Evolutionary conservation across 2,329 filamentous ascomycete genomes (phyloP).

Genomic region (Decorospora gaudefroyi): DNA sequence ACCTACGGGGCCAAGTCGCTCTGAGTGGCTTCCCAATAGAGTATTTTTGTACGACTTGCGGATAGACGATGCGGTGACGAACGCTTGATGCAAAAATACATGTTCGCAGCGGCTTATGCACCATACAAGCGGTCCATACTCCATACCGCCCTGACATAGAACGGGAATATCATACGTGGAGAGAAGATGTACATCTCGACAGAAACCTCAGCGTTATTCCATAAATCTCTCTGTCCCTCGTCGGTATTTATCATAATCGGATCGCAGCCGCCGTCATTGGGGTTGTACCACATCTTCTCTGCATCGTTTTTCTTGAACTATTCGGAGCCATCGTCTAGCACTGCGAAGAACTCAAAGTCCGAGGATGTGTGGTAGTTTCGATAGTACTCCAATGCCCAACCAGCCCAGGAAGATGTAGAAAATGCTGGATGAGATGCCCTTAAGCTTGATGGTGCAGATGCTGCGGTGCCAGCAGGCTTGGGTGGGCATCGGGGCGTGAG

Average conservation of each 20-base stretch:
- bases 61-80: neutral
- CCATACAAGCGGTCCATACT: neutral
- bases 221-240: neutral
- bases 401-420: neutral
- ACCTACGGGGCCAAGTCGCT: neutral
- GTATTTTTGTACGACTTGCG: neutral
- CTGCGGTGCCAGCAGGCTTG: neutral
- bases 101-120: neutral
- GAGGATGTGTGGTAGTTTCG: neutral
- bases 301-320: neutral
- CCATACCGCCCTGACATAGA: neutral
- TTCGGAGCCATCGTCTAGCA: neutral
- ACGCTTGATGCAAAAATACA: neutral
- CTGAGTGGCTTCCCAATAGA: neutral
- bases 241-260: neutral
- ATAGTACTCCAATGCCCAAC: neutral
- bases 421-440: neutral
- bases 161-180: neutral
- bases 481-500: neutral
- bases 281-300: neutral
- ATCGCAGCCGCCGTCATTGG: neutral
- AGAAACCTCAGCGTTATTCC: neutral
- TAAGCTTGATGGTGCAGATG: neutral
- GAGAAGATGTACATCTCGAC: neutral
- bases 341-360: neutral